phyloP scores from a whole-genome alignment of 805 yeast species.

The Lachancea nothofagi region DNA sequence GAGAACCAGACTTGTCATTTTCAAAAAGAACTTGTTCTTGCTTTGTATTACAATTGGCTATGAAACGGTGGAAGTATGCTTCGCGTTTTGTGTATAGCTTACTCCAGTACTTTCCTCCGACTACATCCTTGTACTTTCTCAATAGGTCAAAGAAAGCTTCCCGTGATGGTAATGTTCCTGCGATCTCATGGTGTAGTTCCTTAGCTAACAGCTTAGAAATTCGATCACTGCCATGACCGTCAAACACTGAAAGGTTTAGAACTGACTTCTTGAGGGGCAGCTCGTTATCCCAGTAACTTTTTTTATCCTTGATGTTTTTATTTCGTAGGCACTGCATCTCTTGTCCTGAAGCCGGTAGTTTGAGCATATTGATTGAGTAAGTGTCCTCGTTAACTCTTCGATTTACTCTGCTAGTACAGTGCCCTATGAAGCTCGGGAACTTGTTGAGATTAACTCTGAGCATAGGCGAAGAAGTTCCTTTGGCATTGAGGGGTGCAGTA shows the following conservation, averaged over 20 bases:
- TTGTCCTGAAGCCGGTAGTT: constrained; percentile 35
- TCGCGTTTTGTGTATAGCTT: constrained; percentile 53
- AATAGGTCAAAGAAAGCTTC: constrained; percentile 41
- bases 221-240: constrained; percentile 90
- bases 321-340: constrained; percentile 23
- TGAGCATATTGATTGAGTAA: constrained; percentile 58
- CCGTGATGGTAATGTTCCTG: constrained; percentile 32
- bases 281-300: constrained; percentile 16
- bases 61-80: constrained; percentile 32
- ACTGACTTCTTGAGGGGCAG: constrained; percentile 29
- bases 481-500: neutral
- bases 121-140: constrained; percentile 47
- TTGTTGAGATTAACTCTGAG: constrained; percentile 24
- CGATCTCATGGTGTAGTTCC: constrained; percentile 51
- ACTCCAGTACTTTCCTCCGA: constrained; percentile 83
- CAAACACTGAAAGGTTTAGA: constrained; percentile 74
- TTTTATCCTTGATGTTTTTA: constrained; percentile 16
- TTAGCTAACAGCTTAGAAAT: constrained; percentile 58
- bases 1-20: constrained; percentile 20
- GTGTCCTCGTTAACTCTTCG: constrained; percentile 78
- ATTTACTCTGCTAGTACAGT: constrained; percentile 68
- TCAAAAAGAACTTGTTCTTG: constrained; percentile 30
- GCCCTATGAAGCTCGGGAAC: constrained; percentile 53
- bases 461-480: constrained; percentile 11
- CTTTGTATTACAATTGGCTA: constrained; percentile 32